Percentiles rank a stretch among this genome's conserved stretches.
Conservation (phyloP, 1,284 basidiomycete species). For the Athelia psychrophila region DNA sequence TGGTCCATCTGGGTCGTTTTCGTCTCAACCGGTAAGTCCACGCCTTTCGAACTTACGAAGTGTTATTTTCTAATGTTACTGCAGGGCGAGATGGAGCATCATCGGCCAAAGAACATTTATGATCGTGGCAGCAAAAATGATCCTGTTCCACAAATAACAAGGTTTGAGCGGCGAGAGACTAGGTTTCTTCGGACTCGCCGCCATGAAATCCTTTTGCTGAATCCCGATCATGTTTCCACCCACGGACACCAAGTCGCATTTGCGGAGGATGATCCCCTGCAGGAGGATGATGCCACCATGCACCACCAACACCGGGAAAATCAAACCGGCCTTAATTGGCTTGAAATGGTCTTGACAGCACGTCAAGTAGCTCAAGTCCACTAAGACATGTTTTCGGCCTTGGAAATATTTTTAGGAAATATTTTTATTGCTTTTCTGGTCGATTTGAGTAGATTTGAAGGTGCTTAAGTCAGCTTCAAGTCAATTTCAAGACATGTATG, state of each 20-base stretch:
- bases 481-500: too few species aligned
- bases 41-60: conserved; percentile 18
- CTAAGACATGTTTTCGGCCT: too few species aligned
- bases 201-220: neutral
- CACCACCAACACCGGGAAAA: conserved; percentile 17
- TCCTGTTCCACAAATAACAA: conserved; percentile 21
- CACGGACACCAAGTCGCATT: conserved; percentile 9
- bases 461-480: too few species aligned
- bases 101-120: conserved; percentile 26
- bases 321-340: too few species aligned
- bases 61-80: conserved; percentile 8
- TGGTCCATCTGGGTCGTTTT: conserved; percentile 27
- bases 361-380: too few species aligned
- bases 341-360: too few species aligned
- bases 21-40: conserved; percentile 26
- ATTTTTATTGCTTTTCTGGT: too few species aligned
- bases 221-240: neutral
- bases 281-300: conserved; percentile 6
- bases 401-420: too few species aligned
- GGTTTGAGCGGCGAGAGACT: conserved; percentile 5
- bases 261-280: conserved; percentile 12
- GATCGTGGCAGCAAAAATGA: conserved; percentile 23
- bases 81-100: conserved; percentile 31
- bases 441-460: too few species aligned
- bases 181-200: neutral